Percentiles rank a stretch among this genome's conserved stretches.
Evolutionary conservation across 257 asterid genomes (phyloP).

Genomic region (Forsythia viridissima): DNA sequence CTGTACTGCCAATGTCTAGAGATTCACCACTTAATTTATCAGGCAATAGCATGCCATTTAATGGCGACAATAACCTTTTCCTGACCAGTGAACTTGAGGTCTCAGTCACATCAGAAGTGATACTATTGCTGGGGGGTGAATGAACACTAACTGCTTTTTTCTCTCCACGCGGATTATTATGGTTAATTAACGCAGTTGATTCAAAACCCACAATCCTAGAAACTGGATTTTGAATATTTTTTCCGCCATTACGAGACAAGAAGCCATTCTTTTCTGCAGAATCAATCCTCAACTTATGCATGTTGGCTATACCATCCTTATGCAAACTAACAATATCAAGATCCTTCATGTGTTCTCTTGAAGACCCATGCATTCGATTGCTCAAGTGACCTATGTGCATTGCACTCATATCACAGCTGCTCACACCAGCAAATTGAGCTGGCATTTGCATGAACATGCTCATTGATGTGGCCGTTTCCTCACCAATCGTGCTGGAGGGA

Average conservation of each 20-base stretch:
- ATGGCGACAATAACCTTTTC: conserved; percentile 70
- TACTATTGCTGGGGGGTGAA: conserved; percentile 28
- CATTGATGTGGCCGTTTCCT: conserved; percentile 58
- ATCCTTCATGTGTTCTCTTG: conserved; percentile 49
- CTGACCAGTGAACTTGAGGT: conserved; percentile 49
- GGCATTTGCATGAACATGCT: conserved; percentile 55
- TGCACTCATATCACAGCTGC: conserved; percentile 58
- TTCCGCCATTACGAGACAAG: conserved; percentile 43
- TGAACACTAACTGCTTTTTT: conserved; percentile 30
- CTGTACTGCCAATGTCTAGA: conserved; percentile 46
- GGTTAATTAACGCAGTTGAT: conserved; percentile 35
- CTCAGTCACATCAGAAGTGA: conserved; percentile 32
- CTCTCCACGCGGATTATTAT: conserved; percentile 32
- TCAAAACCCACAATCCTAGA: conserved; percentile 82
- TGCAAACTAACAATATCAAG: conserved; percentile 44
- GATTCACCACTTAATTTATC: conserved; percentile 50
- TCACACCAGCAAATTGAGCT: conserved; percentile 38
- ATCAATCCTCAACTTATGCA: conserved; percentile 54
- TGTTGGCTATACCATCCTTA: conserved; percentile 45
- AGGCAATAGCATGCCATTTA: conserved; percentile 51
- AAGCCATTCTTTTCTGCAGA: conserved; percentile 40
- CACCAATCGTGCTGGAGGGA: conserved; percentile 52
- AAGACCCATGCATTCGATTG: conserved; percentile 33
- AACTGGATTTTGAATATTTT: conserved; percentile 55
- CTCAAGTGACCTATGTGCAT: conserved; percentile 38